Base-by-base conservation (phyloP, 192 early-diverging fungal genomes). In the Globomyces pollinis-pini region DNA sequence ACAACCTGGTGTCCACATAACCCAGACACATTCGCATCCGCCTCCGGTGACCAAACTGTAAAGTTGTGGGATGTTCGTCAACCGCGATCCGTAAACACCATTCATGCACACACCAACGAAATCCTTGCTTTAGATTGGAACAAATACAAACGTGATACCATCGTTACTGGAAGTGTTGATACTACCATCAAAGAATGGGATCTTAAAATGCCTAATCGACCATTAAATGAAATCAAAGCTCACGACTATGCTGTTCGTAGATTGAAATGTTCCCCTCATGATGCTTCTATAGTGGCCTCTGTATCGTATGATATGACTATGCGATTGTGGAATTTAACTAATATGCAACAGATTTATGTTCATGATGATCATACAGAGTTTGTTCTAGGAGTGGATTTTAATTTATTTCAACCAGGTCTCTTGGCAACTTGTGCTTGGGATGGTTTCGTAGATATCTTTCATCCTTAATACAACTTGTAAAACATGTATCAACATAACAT, bases 381-480 rank as follows among this genome's bases (percentile, higher is more conserved):
- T 86, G 94, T 95, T 33, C 75, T 96, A 32, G 96, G 94, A 0
- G 66, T 96, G 39, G 96, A 99, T 71, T 94, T 88, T 70, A 88
- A 84, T 58, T 70, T 98, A 56, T 99, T 91, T 69, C 64, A 84
- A 18, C 86, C 88, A 36, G 91, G 93, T 3, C 80, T 83, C 59
- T 72, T 98, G 38, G 93, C 93, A 6, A 93, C 96, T 1, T 95
- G 92, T 70, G 84, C 87, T 13, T 99, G 96, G 96, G 96, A 99
- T 68, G 94, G 96, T 66, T 74, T 70, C 20, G 76, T 99, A 18
- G 58, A 71, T 65, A 50, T 78, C 29, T 50, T 70, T 3, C 21
- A 38, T 13, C 11, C 39, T 30, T 60, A 39, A 26, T 30, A 45
- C 11, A 38, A 60, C n/a, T n/a, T n/a, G n/a, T n/a, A n/a, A n/a